Base-by-base conservation (phyloP, 2,329 filamentous ascomycete species). In the Ophiobolus disseminans region DNA sequence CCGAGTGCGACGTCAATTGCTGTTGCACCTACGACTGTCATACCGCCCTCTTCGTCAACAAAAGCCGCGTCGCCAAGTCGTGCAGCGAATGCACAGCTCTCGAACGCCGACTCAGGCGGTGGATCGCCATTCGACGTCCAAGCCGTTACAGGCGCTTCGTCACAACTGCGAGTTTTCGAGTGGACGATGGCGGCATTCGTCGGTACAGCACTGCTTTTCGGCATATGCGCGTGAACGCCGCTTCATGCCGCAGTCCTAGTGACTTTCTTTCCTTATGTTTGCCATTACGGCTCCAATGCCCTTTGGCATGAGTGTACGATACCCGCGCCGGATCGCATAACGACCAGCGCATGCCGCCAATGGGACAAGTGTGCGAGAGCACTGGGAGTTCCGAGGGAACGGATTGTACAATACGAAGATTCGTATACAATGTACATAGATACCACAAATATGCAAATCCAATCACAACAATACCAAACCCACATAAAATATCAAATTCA, bases 51-150 rank as follows among this genome's bases (percentile, higher is more conserved):
- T 30, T 39, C 31, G 16, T 21, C 42, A 10, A 20, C 23, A 7
- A 28, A 32, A 13, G 35, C 32, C 48, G 53, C 42, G 55, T 43
- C 43, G 42, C 55, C 42, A 30, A 57, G 28, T 43, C 52, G 28
- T 45, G 57, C 58, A n/a, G 48, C 61, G 6, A 69, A 59, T 25
- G 57, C 58, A 13, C 68, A 75, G 46, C 65, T 69, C 14, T 67
- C 66, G 8, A 72, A 66, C 40, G 54, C 65, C 16, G 66, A 70
- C 20, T 74, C 70, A 10, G 75, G 75, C 16, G 75, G 76, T 13
- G 77, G 77, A n/a, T 76, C 73, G 42, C 77, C 76, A 4, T 79
- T 79, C 49, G 76, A 78, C 50, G 62, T 73, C 10, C 52, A 58
- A 7, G 62, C 66, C 1, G 53, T 53, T 0, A 58, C n/a, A n/a